Evolutionary conservation across 176 grass and related monocot species (phyloP), one percentile per base, ranked within the genome.

Genomic region (Eleusine coracana): DNA sequence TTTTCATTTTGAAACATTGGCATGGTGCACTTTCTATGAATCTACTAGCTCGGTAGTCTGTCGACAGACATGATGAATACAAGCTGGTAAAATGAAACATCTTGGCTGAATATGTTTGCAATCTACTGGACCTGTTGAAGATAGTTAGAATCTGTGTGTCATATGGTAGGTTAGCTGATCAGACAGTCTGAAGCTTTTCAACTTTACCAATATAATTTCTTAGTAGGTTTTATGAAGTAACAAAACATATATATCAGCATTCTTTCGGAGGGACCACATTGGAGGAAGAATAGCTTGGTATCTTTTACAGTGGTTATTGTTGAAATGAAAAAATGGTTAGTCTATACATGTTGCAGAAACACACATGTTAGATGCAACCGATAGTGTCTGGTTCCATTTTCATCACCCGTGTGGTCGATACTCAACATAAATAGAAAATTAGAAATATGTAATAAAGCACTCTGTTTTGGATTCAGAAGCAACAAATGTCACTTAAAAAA

Each of bases 61-160:
- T 37, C 1, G 3, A 70, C 23, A 39, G 10, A 41, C 29, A 80
- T 6, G 9, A 61, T 50, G 51, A 45, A 23, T 62, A 25, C 20
- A 82, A 50, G 20, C 41, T 74, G 60, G 23, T 83, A 25, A 37
- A 42, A 73, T 66, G 40, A 49, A 25, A 66, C 46, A 63, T 78
- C 75, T 49, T 65, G 16, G 28, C 16, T 48, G 48, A 36, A 65
- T 11, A 34, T 10, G 49, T 78, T 78, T 64, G 31, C 63, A 10
- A 10, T 62, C 15, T 59, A 61, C 12, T 71, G 39, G 8, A n/a
- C 9, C 4, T 27, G 38, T 3, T 80, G 27, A 68, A 66, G 17
- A 80, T 80, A 70, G 74, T 72, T 87, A 49, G 25, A 29, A 68
- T 81, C 68, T 10, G 39, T 68, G 78, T 67, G 5, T 37, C 20